phyloP scores from a whole-genome alignment of 2,329 filamentous ascomycete genomes.

The Xylariaceae sp. region DNA sequence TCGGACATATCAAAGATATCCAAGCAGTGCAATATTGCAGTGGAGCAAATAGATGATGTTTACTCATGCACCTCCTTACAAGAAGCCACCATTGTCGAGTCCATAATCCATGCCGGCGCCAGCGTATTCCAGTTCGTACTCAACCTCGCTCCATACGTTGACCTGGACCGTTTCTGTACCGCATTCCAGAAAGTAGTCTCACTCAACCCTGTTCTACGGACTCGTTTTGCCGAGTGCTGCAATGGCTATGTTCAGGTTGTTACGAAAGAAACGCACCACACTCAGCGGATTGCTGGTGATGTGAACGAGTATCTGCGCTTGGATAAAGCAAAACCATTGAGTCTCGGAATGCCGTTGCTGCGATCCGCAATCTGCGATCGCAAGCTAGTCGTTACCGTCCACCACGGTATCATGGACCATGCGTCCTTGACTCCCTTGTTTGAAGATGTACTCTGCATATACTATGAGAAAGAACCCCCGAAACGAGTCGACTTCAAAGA shows the following conservation, averaged over 20 bases:
- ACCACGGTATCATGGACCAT: constrained; percentile 13
- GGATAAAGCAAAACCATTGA: neutral
- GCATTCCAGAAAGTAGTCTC: constrained; percentile 9
- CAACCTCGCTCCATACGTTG: neutral
- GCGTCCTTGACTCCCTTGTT: neutral
- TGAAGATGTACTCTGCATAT: constrained; percentile 5
- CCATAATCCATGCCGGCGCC: neutral
- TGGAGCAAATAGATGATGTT: constrained; percentile 10
- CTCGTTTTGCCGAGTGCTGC: constrained; percentile 11
- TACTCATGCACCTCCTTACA: constrained; percentile 16
- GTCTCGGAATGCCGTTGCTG: constrained; percentile 1
- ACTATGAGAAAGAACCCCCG: constrained; percentile 1
- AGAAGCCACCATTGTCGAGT: constrained; percentile 8
- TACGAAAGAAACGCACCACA: constrained; percentile 7
- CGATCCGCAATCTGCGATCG: constrained; percentile 6
- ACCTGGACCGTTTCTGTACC: constrained; percentile 11
- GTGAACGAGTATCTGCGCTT: constrained; percentile 2
- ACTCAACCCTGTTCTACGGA: constrained; percentile 12
- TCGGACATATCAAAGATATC: constrained; percentile 6
- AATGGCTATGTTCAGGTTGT: constrained; percentile 13
- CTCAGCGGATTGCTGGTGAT: neutral
- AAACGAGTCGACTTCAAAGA: constrained; percentile 8
- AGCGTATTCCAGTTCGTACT: constrained; percentile 5
- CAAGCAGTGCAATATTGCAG: constrained; percentile 4
- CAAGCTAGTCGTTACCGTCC: constrained; percentile 8